phyloP scores from a whole-genome alignment of 352 stramenopile species.

The Pythium guiyangense region DNA sequence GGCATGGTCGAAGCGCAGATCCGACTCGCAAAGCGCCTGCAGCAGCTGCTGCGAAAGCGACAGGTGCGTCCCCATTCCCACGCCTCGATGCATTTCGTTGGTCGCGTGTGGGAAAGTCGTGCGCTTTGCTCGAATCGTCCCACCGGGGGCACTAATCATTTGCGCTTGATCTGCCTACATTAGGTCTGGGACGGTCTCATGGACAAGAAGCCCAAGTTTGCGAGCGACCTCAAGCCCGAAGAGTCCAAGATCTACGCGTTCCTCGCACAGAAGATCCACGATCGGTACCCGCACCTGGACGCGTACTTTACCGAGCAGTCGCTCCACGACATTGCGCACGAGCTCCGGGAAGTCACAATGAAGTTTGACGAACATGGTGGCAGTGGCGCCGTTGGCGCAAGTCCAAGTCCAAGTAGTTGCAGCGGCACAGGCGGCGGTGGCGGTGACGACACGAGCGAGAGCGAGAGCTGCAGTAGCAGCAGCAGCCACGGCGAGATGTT shows the following conservation, averaged over 20 bases:
- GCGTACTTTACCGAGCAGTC: conserved; percentile 9
- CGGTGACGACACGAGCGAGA: background rate
- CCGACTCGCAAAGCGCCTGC: conserved; percentile 11
- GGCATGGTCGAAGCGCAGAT: conserved; percentile 16
- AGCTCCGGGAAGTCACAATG: conserved; percentile 9
- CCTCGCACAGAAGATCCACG: conserved; percentile 12
- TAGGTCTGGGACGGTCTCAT: conserved; percentile 13
- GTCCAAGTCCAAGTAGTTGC: background rate
- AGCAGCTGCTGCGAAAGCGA: conserved; percentile 15
- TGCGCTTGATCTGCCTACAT: background rate
- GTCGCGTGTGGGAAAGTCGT: background rate
- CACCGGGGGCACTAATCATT: background rate
- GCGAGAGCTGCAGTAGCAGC: background rate
- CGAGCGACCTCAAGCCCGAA: conserved; percentile 11
- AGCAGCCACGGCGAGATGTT: conserved; percentile 5
- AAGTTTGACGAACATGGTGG: conserved; percentile 6
- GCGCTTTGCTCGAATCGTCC: background rate
- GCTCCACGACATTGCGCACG: background rate
- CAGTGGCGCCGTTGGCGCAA: no score
- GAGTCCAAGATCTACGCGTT: conserved; percentile 18
- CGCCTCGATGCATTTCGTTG: background rate
- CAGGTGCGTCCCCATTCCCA: conserved; percentile 7
- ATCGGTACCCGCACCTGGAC: conserved; percentile 12
- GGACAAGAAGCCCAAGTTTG: conserved; percentile 10
- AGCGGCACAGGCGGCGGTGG: background rate